A percentile compares a stretch with the other conserved stretches of the same genome.
phyloP scores from a whole-genome alignment of 345 rosid genomes.

The Lenwebbia sp. region DNA sequence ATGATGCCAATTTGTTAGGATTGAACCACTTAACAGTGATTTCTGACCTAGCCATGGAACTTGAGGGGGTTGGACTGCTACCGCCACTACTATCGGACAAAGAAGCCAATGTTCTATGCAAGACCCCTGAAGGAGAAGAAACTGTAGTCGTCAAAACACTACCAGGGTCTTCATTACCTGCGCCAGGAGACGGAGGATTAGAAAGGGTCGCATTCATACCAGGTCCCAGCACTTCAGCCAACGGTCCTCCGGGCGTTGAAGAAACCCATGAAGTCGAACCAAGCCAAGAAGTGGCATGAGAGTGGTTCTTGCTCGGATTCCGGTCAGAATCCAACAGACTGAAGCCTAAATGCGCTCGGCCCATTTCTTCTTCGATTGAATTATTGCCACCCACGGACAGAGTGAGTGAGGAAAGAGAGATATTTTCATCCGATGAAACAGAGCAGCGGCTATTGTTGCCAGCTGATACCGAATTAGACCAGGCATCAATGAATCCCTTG shows the following conservation, averaged over 20 bases:
- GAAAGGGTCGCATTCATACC: slow-evolving; percentile 7
- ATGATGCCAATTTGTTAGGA: slow-evolving; percentile 5
- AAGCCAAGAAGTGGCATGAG: slow-evolving; percentile 25
- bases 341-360: slow-evolving; percentile 25
- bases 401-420: slow-evolving; percentile 30
- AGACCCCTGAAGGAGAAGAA: slow-evolving; percentile 52
- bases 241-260: slow-evolving; percentile 47
- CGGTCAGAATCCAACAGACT: slow-evolving; percentile 15
- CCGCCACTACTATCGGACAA: slow-evolving; percentile 52
- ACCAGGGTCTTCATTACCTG: slow-evolving; percentile 8
- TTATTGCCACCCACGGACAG: slow-evolving; percentile 40
- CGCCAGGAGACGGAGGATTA: slow-evolving; percentile 4
- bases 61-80: slow-evolving; percentile 30
- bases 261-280: slow-evolving; percentile 22
- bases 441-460: slow-evolving; percentile 3
- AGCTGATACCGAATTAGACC: slow-evolving; percentile 23
- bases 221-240: slow-evolving; percentile 57
- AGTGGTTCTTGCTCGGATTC: slow-evolving; percentile 11
- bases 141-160: slow-evolving; percentile 18
- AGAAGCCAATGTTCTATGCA: slow-evolving; percentile 39
- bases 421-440: slow-evolving; percentile 20
- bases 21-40: slow-evolving; percentile 22
- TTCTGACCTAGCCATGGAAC: slow-evolving; percentile 23
- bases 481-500: slow-evolving; percentile 45
- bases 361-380: slow-evolving; percentile 22